phyloP scores from a whole-genome alignment of 2,329 filamentous ascomycete genomes.

The Sporothrix euskadiensis region DNA sequence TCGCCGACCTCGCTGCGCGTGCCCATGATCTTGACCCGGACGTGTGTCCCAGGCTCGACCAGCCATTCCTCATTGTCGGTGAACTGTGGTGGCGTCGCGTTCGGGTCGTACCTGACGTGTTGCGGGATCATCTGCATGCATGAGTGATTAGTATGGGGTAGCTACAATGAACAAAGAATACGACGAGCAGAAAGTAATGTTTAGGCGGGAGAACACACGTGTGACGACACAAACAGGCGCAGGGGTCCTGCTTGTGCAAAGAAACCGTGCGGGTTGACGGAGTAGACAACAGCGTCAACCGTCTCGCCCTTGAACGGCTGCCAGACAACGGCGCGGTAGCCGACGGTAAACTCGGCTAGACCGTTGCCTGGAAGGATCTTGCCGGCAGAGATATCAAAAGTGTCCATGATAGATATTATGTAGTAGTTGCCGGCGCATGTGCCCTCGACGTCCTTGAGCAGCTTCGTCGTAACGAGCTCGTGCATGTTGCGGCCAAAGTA shows the following conservation, averaged over 20 bases:
- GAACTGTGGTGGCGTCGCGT: conserved; percentile 94
- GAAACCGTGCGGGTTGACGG: conserved; percentile 89
- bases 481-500: conserved; percentile 96
- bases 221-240: conserved; percentile 75
- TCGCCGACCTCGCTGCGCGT: conserved; percentile 89
- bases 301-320: conserved; percentile 97
- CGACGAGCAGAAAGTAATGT: too few species aligned
- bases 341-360: conserved; percentile 89
- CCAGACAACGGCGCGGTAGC: conserved; percentile 96
- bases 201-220: conserved; percentile 51
- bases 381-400: conserved; percentile 90
- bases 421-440: conserved; percentile 95
- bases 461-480: conserved; percentile 83
- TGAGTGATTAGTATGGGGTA: too few species aligned
- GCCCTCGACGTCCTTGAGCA: conserved; percentile 91
- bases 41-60: conserved; percentile 89
- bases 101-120: conserved; percentile 91
- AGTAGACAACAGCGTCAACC: conserved; percentile 91
- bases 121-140: conserved; percentile 74
- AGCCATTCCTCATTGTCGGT: conserved; percentile 92
- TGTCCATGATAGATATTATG: conserved; percentile 97
- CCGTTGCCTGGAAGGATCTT: conserved; percentile 89
- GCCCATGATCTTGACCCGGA: conserved; percentile 92
- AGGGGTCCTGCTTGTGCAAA: conserved; percentile 81
- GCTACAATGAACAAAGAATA: too few species aligned